phyloP scores from a whole-genome alignment of 768 basidiomycete genomes.

The Megacollybia marginata region DNA sequence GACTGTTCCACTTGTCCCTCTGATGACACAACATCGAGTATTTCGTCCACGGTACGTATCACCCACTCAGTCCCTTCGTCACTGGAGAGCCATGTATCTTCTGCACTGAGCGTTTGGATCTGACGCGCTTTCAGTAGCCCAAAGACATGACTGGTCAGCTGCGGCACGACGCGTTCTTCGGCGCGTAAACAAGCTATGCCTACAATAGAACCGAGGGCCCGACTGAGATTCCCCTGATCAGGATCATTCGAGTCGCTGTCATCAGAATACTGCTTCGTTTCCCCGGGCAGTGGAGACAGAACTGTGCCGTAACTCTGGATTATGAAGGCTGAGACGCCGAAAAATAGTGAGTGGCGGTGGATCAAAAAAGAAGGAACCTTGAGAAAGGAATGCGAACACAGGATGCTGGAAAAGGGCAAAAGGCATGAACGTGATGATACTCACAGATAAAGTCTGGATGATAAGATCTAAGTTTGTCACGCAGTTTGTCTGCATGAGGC shows the following conservation, averaged over 20 bases:
- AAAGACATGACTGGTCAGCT: constrained; percentile 83
- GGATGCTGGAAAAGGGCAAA: background rate
- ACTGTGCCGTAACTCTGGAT: constrained; percentile 81
- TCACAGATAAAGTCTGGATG: constrained; percentile 92
- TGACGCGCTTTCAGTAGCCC: constrained; percentile 81
- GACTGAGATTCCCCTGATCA: constrained; percentile 79
- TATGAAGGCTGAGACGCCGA: constrained; percentile 57
- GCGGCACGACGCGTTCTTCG: constrained; percentile 78
- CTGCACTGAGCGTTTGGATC: constrained; percentile 49
- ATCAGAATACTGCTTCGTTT: constrained; percentile 33
- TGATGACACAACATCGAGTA: constrained; percentile 65
- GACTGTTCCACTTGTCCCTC: constrained; percentile 24
- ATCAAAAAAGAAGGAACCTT: background rate
- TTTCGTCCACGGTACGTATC: constrained; percentile 71
- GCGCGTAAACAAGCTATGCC: constrained; percentile 82
- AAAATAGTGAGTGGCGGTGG: background rate
- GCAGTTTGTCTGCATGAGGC: constrained; percentile 85
- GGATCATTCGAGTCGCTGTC: constrained; percentile 34
- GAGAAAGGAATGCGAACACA: no score
- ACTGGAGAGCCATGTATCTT: constrained; percentile 74
- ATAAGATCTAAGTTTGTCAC: constrained; percentile 78
- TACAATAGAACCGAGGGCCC: constrained; percentile 77
- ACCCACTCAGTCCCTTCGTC: constrained; percentile 91
- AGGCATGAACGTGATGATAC: constrained; percentile 26
- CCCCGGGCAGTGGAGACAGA: constrained; percentile 66